Base-by-base conservation (phyloP, 2,329 filamentous ascomycete genomes). In the Coniochaeta hoffmannii region DNA sequence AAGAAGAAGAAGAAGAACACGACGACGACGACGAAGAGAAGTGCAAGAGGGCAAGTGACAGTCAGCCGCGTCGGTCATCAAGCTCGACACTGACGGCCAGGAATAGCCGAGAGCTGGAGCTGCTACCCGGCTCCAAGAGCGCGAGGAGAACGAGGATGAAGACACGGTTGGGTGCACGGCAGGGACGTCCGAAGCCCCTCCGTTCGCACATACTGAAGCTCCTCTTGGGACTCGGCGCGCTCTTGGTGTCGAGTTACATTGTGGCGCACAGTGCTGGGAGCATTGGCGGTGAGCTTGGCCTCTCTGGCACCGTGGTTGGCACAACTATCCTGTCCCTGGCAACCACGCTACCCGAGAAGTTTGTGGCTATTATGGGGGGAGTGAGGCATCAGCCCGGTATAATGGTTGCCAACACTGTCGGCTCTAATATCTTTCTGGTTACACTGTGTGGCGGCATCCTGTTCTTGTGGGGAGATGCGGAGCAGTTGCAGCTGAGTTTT, bases 361-460 rank as follows among this genome's bases (percentile, higher is more conserved):
- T 79, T n/a, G 61, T 80, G 36, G 73, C 77, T 1, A 66, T 79
- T 2, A 55, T 79, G 7, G 75, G 75, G 46, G 73, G 75, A 8
- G 65, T 61, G 3, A 70, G 75, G n/a, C 74, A 72, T 9, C 72
- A 79, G 19, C 64, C 65, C 8, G 76, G 75, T 2, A 77, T 81
- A 54, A 61, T 80, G 30, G 73, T 76, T 26, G 78, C 77, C 0
- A 79, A 75, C 46, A 78, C 77, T 4, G 76, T 72, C 2, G 77
- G 76, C 28, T 78, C 76, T 54, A 80, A 80, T 55, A 77, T 80
- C 49, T 81, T 80, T 61, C 64, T 81, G 34, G 65, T 79, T 4
- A 75, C 75, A 6, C 65, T 80, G 2, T 80, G 76, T 60, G 65
- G 71, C 17, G 77, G 73, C 0, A 62, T 75, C 5, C 36, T 71